phyloP scores from a whole-genome alignment of 805 yeast genomes.

The Ogataea henricii region DNA sequence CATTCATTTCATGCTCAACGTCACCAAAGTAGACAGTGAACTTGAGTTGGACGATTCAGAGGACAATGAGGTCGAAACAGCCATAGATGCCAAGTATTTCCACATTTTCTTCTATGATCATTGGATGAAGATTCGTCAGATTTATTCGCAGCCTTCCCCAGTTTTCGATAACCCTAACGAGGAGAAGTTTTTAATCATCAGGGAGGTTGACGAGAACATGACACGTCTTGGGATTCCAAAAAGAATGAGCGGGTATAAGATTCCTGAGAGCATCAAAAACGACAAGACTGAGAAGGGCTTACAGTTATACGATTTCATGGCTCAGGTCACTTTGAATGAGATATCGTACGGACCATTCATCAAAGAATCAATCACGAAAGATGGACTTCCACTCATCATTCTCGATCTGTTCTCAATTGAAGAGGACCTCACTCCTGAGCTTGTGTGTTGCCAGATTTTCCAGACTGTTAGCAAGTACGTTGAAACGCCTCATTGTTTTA shows the following conservation, averaged over 20 bases:
- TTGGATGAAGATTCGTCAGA: slow-evolving; percentile 38
- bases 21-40: slow-evolving; percentile 21
- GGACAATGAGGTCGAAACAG: slow-evolving; percentile 21
- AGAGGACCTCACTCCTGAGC: slow-evolving; percentile 44
- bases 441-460: slow-evolving; percentile 58
- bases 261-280: slow-evolving; percentile 53
- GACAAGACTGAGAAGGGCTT: slow-evolving; percentile 48
- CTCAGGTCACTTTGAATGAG: slow-evolving; percentile 59
- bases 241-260: slow-evolving; percentile 54
- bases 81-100: slow-evolving; percentile 36
- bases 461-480: slow-evolving; percentile 71
- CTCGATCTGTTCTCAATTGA: slow-evolving; percentile 47
- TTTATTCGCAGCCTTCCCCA: slow-evolving; percentile 22
- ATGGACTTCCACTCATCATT: slow-evolving; percentile 71
- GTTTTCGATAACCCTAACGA: slow-evolving; percentile 16
- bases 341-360: slow-evolving; percentile 48
- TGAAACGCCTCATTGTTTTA: slow-evolving; percentile 63
- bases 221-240: slow-evolving; percentile 60
- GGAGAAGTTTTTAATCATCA: slow-evolving; percentile 33
- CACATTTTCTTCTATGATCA: slow-evolving; percentile 54
- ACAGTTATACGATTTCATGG: slow-evolving; percentile 72
- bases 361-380: slow-evolving; percentile 65
- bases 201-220: slow-evolving; percentile 49
- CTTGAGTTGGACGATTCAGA: slow-evolving; percentile 8
- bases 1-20: slow-evolving; percentile 41